Evolutionary conservation across 805 yeast genomes (phyloP).

Genomic region (Saccharomycopsis sp.): DNA sequence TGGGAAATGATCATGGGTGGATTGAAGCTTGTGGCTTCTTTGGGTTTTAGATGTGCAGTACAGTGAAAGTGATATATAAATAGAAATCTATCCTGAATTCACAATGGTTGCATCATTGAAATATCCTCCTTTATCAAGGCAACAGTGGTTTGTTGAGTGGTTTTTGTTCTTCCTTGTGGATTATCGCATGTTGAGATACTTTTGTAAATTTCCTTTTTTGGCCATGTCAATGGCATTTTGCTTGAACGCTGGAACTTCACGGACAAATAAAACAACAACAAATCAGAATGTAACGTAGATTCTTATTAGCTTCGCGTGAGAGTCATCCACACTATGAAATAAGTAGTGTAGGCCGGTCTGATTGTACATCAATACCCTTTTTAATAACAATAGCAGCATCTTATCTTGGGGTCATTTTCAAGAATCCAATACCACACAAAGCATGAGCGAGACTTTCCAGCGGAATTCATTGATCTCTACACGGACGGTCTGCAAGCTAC

Average conservation of each 20-base stretch:
- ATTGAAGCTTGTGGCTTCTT: neutral
- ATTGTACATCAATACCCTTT: no score
- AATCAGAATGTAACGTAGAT: neutral
- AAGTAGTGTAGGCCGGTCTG: no score
- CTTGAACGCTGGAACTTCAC: neutral
- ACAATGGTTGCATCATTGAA: neutral
- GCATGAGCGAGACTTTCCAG: no score
- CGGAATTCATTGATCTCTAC: no score
- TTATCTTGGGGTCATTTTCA: no score
- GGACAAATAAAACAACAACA: neutral
- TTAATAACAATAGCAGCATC: no score
- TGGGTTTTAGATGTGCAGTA: neutral
- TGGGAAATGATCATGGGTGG: neutral
- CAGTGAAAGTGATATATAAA: neutral
- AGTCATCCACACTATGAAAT: no score
- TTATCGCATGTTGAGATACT: neutral
- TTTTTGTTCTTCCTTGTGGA: no score
- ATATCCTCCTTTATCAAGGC: neutral
- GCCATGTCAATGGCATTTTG: neutral
- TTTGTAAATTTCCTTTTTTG: neutral
- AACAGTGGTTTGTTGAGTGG: no score
- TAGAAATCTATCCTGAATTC: neutral
- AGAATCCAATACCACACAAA: no score
- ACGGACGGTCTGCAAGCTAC: no score
- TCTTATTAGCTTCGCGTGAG: neutral